Conservation (phyloP, 2,329 filamentous ascomycete species). For the Trichoderma endophyticum region DNA sequence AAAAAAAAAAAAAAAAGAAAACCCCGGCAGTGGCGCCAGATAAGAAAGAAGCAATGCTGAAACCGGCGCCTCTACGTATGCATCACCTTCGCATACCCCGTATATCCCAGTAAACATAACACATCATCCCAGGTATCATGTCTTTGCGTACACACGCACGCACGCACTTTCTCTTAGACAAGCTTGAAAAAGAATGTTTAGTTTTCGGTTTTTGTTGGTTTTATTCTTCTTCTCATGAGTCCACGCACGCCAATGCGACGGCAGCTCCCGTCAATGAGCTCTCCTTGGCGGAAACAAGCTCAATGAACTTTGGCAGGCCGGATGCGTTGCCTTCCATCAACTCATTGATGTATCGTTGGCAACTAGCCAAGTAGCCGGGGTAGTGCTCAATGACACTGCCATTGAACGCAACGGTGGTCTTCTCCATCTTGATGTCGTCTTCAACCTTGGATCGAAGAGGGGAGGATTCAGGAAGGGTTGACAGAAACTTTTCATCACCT, state of each 20-base stretch:
- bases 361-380: conserved; percentile 60
- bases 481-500: conserved; percentile 38
- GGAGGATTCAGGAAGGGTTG: conserved; percentile 31
- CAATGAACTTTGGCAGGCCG: conserved; percentile 46
- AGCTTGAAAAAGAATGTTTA: background rate
- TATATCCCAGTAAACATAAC: conserved; percentile 18
- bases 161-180: background rate
- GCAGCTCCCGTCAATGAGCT: conserved; percentile 74
- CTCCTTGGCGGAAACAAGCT: conserved; percentile 67
- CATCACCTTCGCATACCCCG: conserved; percentile 18
- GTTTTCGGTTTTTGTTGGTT: background rate
- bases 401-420: conserved; percentile 69
- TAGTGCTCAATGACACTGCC: conserved; percentile 79
- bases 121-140: conserved; percentile 16
- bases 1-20: background rate
- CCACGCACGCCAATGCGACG: conserved; percentile 57
- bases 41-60: conserved; percentile 16
- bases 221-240: conserved; percentile 21
- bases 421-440: conserved; percentile 44
- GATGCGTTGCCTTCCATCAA: conserved; percentile 44
- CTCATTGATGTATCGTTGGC: conserved; percentile 61
- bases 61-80: conserved; percentile 24
- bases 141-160: background rate
- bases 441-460: conserved; percentile 46
- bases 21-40: conserved; percentile 2